Conservation (phyloP, 2,329 filamentous ascomycete genomes). For the Aspergillus intermedius region DNA sequence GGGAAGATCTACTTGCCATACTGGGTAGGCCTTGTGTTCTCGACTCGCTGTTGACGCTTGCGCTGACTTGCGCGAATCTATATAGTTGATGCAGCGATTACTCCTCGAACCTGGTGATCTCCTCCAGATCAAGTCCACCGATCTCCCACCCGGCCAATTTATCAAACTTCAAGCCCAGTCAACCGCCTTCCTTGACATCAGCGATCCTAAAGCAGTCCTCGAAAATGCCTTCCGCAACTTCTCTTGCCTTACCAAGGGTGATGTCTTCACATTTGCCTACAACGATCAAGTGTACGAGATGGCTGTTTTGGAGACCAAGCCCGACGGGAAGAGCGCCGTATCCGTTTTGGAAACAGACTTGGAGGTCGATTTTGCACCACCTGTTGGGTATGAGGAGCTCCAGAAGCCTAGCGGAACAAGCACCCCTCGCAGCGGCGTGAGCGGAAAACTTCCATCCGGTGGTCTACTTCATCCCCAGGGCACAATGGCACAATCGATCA, state of each 20-base stretch:
- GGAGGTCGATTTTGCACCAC: slow-evolving; percentile 90
- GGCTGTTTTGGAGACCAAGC: slow-evolving; percentile 88
- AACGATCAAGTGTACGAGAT: slow-evolving; percentile 93
- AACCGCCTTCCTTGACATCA: slow-evolving; percentile 89
- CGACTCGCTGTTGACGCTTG: background rate
- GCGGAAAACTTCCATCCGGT: slow-evolving; percentile 58
- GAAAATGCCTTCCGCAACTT: slow-evolving; percentile 97
- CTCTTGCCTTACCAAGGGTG: slow-evolving; percentile 83
- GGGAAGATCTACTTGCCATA: slow-evolving; percentile 92
- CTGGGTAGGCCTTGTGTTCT: slow-evolving; percentile 59
- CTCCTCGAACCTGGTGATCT: slow-evolving; percentile 86
- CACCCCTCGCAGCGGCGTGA: slow-evolving; percentile 65
- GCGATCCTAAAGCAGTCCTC: slow-evolving; percentile 91
- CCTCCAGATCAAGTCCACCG: slow-evolving; percentile 90
- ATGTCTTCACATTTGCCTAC: slow-evolving; percentile 93
- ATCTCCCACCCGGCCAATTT: slow-evolving; percentile 79
- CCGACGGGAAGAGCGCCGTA: slow-evolving; percentile 73
- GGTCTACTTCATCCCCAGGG: slow-evolving; percentile 77
- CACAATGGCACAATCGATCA: slow-evolving; percentile 96
- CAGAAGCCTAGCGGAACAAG: slow-evolving; percentile 73
- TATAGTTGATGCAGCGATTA: slow-evolving; percentile 87
- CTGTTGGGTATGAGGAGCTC: slow-evolving; percentile 89
- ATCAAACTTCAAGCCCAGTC: slow-evolving; percentile 97
- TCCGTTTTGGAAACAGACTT: slow-evolving; percentile 96
- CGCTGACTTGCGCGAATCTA: background rate